Percentiles rank a stretch among this genome's conserved stretches.
phyloP scores from a whole-genome alignment of 345 rosid genomes.

The Eucalyptus marginata region DNA sequence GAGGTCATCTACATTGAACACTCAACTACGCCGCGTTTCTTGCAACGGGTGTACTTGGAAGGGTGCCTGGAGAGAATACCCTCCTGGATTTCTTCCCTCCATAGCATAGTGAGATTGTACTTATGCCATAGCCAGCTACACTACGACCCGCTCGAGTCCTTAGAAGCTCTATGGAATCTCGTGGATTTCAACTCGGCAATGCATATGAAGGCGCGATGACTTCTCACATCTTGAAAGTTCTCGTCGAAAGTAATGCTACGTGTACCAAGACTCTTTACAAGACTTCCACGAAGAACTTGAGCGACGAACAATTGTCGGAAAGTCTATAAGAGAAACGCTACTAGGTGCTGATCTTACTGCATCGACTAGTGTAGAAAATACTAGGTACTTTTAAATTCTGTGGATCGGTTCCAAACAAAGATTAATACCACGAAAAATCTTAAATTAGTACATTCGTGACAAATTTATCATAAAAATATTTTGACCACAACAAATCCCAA shows the following conservation, averaged over 20 bases:
- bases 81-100: no score
- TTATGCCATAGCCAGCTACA: no score
- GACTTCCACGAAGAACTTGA: neutral
- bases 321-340: neutral
- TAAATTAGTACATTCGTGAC: no score
- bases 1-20: neutral
- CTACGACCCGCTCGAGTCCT: no score
- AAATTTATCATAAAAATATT: no score
- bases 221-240: neutral
- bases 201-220: neutral
- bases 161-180: no score
- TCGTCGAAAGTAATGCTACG: neutral
- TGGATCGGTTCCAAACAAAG: accelerated
- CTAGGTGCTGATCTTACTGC: neutral
- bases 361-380: neutral
- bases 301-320: neutral
- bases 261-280: neutral
- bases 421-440: accelerated
- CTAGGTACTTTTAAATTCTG: neutral
- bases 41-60: no score
- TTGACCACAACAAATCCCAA: no score
- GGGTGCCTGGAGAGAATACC: no score
- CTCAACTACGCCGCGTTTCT: neutral
- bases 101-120: no score
- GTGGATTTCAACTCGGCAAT: neutral